These are phyloP conservation scores for Wallacemonas sp. DNA, from an alignment of 208 protist species.

Conservation along the genomic window DNA sequence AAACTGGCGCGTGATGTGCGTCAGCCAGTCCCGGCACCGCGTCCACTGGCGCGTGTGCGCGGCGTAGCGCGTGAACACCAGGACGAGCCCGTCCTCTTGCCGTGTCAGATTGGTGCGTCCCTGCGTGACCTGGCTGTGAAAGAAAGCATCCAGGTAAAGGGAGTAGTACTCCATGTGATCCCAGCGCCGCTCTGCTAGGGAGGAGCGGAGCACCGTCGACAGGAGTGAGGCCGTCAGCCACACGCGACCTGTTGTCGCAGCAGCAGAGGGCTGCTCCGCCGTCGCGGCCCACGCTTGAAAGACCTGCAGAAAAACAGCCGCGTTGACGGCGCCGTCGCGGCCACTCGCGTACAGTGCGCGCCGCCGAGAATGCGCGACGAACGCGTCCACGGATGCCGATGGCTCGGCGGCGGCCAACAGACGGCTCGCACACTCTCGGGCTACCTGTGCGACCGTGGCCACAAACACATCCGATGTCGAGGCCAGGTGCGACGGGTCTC, in stretches of 20 bases:
- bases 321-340: neutral
- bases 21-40: conserved; percentile 19
- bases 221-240: conserved; percentile 29
- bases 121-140: neutral
- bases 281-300: neutral
- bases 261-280: neutral
- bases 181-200: conserved; percentile 28
- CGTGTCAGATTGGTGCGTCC: conserved; percentile 16
- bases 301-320: conserved; percentile 2
- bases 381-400: neutral
- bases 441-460: neutral
- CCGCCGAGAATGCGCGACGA: neutral
- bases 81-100: conserved; percentile 32
- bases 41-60: conserved; percentile 25
- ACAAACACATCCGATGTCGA: neutral
- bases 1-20: conserved; percentile 19
- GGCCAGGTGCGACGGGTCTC: too few relatives aligned
- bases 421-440: neutral
- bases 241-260: neutral
- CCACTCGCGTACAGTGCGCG: neutral
- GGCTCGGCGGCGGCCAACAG: neutral
- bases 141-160: conserved; percentile 9
- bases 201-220: conserved; percentile 30
- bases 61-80: conserved; percentile 24
- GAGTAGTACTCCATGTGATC: conserved; percentile 27